Base-by-base conservation (phyloP, 2,329 filamentous ascomycete genomes). In the Penicillium sp. region DNA sequence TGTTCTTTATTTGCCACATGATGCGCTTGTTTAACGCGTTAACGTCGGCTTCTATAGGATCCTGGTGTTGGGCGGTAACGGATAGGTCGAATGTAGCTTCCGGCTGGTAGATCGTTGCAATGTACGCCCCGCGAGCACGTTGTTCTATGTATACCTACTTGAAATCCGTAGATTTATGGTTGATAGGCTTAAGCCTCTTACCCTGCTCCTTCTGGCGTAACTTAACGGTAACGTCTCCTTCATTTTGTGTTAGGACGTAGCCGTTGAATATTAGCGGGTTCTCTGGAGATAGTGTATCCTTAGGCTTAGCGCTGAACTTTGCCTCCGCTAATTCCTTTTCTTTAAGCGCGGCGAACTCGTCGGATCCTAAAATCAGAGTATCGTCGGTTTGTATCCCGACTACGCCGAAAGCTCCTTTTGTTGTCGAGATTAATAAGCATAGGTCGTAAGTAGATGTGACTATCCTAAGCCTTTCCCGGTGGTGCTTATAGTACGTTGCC, bases 181-280 rank as follows among this genome's bases (percentile, higher is more conserved):
- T 19, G 42, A 47, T 47, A 12, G 13, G 42, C n/a, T 47, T 47
- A 4, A 47, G 42, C 42, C 5, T 47, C 42, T 24, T 47, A 24
- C 42, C 42, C 42, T 47, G 42, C 42, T 47, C 42, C 42, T 47
- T 47, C 42, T 47, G 24, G 42, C 42, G 42, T 47, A 47, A 24
- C 5, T 47, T 13, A 47, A 47, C 42, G 24, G 42, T 13, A 24
- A 24, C 24, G 24, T 24, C 42, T 47, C 42, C 42, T 47, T 47
- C 42, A 19, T 47, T 24, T 8, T 47, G 42, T 47, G 42, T 47
- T 13, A 47, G 42, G 19, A 47, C 24, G 5, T 13, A 47, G 42
- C 42, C 24, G 24, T 47, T 47, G 24, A 47, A 47, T 47, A 47
- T 47, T 4, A 47, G 42, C n/a, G 42, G 42, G 42, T 24, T 47